A percentile compares a stretch with the other conserved stretches of the same genome.
These are phyloP conservation scores for Trypanosoma avium DNA, from an alignment of 208 protist genomes.

Conservation along the genomic window DNA sequence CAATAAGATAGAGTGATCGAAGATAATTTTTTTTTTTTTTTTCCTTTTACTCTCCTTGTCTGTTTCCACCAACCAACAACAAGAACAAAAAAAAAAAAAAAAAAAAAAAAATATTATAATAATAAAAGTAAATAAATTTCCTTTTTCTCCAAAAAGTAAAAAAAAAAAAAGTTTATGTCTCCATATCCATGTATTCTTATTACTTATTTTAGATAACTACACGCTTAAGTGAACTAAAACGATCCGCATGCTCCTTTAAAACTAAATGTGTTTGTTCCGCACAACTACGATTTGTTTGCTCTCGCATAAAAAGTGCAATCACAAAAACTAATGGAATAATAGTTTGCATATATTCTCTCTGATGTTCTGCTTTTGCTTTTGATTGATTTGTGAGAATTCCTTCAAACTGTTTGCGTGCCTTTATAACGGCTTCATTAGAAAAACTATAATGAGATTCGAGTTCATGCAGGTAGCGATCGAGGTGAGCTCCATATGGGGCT, in stretches of 20 bases:
- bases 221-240: slow-evolving; percentile 38
- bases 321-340: slow-evolving; percentile 46
- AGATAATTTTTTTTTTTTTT: too few relatives aligned
- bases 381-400: slow-evolving; percentile 15
- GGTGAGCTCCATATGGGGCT: slow-evolving; percentile 43
- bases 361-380: slow-evolving; percentile 18
- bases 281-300: slow-evolving; percentile 42
- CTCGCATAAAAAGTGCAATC: slow-evolving; percentile 45
- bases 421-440: slow-evolving; percentile 9
- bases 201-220: slow-evolving; percentile 25
- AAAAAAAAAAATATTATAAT: too few relatives aligned
- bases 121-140: too few relatives aligned
- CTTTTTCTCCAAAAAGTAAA: too few relatives aligned
- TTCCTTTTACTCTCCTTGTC: too few relatives aligned
- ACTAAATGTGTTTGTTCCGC: slow-evolving; percentile 39
- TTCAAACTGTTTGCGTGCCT: slow-evolving; percentile 16
- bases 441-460: slow-evolving; percentile 30
- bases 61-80: too few relatives aligned
- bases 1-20: too few relatives aligned
- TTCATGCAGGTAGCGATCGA: slow-evolving; percentile 46
- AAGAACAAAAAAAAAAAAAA: too few relatives aligned
- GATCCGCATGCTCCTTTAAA: slow-evolving; percentile 41
- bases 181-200: too few relatives aligned
- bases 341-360: slow-evolving; percentile 48
- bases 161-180: too few relatives aligned